phyloP scores from a whole-genome alignment of 2,329 filamentous ascomycete species.

The Talaromyces albobiverticillius region DNA sequence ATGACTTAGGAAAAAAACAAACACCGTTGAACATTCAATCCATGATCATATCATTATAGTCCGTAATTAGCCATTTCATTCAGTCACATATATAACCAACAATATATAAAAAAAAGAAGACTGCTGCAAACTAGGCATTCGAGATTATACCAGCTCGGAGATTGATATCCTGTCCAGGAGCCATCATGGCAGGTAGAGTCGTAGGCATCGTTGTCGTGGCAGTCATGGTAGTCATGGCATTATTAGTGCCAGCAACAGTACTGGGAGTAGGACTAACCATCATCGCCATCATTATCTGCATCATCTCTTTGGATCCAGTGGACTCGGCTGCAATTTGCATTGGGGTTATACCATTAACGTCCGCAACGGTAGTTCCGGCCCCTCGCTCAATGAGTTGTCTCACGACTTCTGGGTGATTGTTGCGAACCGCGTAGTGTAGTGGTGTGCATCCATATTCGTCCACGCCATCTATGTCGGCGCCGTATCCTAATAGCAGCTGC shows the following conservation, averaged over 20 bases:
- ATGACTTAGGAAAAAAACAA: too few species aligned
- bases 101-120: background rate
- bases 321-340: conserved; percentile 10
- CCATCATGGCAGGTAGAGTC: background rate
- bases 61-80: background rate
- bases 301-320: conserved; percentile 1
- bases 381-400: conserved; percentile 5
- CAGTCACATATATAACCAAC: too few species aligned
- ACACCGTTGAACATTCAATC: too few species aligned
- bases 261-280: background rate
- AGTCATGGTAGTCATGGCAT: background rate
- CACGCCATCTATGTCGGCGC: conserved; percentile 4
- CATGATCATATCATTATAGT: background rate
- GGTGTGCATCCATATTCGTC: conserved; percentile 10
- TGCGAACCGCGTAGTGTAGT: conserved; percentile 10
- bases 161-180: background rate
- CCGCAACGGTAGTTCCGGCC: background rate
- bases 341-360: conserved; percentile 1
- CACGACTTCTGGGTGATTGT: conserved; percentile 2
- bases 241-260: too few species aligned
- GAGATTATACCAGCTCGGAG: background rate
- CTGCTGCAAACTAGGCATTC: background rate
- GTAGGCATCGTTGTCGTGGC: too few species aligned
- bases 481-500: conserved; percentile 3
- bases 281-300: conserved; percentile 3